These are phyloP conservation scores for Aspergillus wentii DNA, from an alignment of 495 filamentous ascomycete genomes.

Conservation along the genomic window DNA sequence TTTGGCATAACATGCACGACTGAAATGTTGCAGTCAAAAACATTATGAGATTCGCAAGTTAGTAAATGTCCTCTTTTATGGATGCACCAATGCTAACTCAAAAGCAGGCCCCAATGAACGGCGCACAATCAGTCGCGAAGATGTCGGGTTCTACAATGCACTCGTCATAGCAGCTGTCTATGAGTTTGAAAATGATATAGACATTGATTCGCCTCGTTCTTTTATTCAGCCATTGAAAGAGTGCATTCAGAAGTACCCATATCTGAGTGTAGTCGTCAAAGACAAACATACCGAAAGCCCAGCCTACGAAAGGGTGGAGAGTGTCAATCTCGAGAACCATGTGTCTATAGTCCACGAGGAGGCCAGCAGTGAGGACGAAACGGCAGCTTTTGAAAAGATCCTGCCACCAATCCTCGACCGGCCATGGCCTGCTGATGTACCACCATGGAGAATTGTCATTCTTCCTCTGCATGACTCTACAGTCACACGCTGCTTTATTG, in stretches of 20 bases:
- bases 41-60: too few species aligned
- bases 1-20: too few species aligned
- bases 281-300: conserved; percentile 18
- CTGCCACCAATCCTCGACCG: conserved; percentile 15
- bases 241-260: conserved; percentile 12
- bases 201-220: conserved; percentile 3
- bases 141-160: conserved; percentile 19
- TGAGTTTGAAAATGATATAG: conserved; percentile 9
- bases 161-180: conserved; percentile 18
- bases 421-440: conserved; percentile 16
- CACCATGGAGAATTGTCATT: conserved; percentile 21
- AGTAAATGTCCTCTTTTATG: too few species aligned
- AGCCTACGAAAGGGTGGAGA: conserved; percentile 9
- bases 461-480: conserved; percentile 11
- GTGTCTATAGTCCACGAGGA: conserved; percentile 11
- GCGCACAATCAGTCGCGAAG: conserved; percentile 22
- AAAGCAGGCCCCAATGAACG: conserved; percentile 20
- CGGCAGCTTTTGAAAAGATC: conserved; percentile 4
- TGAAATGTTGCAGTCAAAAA: too few species aligned
- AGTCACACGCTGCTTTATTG: conserved; percentile 15
- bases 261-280: conserved; percentile 15
- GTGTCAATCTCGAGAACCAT: conserved; percentile 15
- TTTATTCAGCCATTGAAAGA: conserved; percentile 12
- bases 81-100: too few species aligned
- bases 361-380: conserved; percentile 2